Evolutionary conservation across 768 basidiomycete genomes (phyloP), one percentile per base, ranked within the genome.

Genomic region (Cyathus striatus): DNA sequence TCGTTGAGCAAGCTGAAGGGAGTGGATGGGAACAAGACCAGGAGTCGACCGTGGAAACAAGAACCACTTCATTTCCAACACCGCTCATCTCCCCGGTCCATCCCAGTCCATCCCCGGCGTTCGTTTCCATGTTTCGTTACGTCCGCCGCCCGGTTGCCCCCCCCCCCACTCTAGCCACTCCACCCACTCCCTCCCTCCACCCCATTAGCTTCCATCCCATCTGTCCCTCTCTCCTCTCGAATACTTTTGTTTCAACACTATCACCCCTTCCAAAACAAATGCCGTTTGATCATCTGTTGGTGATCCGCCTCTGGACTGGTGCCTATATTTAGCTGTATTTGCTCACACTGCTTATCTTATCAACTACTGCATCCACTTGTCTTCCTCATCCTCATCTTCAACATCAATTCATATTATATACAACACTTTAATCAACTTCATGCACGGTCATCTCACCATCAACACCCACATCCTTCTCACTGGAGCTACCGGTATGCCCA

Each of bases 401-500:
- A 30, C 27, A 30, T n/a, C 7, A 7, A 30, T 7, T 30, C 27
- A 30, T 30, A 30, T 30, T n/a, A 9, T 7, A 9, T 36, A 9
- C 35, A 9, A 7, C 7, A 10, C 20, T 18, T 36, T n/a, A 30
- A 9, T 7, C 35, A 18, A 7, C 6, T 9, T 18, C 7, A 43
- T 50, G 44, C 48, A 48, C 41, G 39, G 48, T 4, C 51, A 54
- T 27, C 40, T 44, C n/a, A 50, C 45, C 5, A 51, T 53, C 36
- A 50, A 51, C n/a, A 54, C 44, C 1, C 51, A 65, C 35, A 70
- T 78, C 34, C 68, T 79, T 44, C 55, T 78, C 41, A 68, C 68
- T 4, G 74, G 76, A 16, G 68, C 70, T 6, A 77, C 76, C 20
- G 74, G 74, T 68, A 34, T 41, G 59, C 41, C 20, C 16, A 13